phyloP scores from a whole-genome alignment of 306 rosid species.

The Prunus salicina region DNA sequence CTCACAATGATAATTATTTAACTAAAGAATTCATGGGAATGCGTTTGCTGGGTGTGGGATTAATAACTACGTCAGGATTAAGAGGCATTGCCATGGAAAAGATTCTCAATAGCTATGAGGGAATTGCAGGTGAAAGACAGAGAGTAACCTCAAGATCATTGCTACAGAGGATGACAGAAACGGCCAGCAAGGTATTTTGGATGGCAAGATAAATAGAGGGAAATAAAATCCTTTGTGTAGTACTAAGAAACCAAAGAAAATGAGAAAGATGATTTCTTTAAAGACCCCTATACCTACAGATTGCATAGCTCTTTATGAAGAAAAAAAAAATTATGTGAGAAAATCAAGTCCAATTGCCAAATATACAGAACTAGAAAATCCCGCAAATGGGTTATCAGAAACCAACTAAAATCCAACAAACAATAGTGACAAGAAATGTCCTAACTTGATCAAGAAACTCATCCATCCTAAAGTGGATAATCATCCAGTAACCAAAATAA shows the following conservation, averaged over 20 bases:
- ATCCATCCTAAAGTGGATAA: background rate
- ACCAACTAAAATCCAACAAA: background rate
- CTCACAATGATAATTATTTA: background rate
- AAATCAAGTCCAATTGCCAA: background rate
- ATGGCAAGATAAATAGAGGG: background rate
- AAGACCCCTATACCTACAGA: background rate
- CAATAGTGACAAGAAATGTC: background rate
- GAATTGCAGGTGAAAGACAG: background rate
- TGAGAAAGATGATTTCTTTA: background rate
- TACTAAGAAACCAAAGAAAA: background rate
- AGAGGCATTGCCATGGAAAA: background rate
- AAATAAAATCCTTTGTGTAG: background rate
- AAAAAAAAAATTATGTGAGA: background rate
- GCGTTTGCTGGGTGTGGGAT: background rate
- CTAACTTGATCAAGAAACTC: background rate
- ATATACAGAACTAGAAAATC: background rate
- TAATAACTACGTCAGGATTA: background rate
- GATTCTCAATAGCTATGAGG: background rate
- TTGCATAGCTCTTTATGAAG: background rate
- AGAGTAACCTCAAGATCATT: background rate
- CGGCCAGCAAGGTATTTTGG: background rate
- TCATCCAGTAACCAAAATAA: background rate
- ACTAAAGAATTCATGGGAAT: background rate
- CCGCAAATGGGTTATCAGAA: background rate
- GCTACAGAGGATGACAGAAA: background rate